A percentile compares a stretch with the other conserved stretches of the same genome.
Conservation (phyloP, 164 flowering plant species). For the Aristolochia fimbriata region DNA sequence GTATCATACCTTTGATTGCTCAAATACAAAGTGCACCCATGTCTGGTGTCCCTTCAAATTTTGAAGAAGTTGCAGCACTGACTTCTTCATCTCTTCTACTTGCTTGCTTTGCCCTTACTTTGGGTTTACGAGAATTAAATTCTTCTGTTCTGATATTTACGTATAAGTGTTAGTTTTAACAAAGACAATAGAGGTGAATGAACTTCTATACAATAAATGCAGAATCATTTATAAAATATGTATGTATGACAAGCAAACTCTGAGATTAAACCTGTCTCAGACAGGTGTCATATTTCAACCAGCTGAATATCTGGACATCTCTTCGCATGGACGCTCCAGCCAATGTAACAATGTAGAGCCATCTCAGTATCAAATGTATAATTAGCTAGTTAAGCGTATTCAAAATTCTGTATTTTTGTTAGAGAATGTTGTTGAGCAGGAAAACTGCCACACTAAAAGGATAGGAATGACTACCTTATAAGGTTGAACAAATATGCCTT, state of each 20-base stretch:
- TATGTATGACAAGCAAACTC: neutral
- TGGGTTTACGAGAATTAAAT: constrained; percentile 28
- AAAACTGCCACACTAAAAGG: too few species aligned
- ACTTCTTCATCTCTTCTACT: constrained; percentile 26
- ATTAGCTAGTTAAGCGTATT: too few species aligned
- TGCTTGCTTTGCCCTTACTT: constrained; percentile 44
- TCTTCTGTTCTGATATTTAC: constrained; percentile 28
- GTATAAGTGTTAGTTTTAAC: neutral
- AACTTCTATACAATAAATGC: neutral
- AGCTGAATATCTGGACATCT: too few species aligned
- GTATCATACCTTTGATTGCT: neutral
- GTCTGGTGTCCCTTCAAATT: constrained; percentile 38
- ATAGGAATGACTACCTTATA: too few species aligned
- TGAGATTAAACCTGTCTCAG: neutral
- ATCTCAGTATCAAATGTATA: too few species aligned
- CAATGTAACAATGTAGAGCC: too few species aligned
- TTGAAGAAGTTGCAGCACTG: constrained; percentile 13
- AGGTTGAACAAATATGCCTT: too few species aligned
- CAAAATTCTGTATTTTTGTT: too few species aligned
- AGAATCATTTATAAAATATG: neutral
- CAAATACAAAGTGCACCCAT: constrained; percentile 75
- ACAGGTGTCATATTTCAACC: neutral
- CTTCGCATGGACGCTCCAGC: too few species aligned
- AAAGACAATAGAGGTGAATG: neutral
- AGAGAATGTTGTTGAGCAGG: too few species aligned